A percentile compares a stretch with the other conserved stretches of the same genome.
Evolutionary conservation across 2,329 filamentous ascomycete species (phyloP).

Genomic region (Aspergillus viridinutans): DNA sequence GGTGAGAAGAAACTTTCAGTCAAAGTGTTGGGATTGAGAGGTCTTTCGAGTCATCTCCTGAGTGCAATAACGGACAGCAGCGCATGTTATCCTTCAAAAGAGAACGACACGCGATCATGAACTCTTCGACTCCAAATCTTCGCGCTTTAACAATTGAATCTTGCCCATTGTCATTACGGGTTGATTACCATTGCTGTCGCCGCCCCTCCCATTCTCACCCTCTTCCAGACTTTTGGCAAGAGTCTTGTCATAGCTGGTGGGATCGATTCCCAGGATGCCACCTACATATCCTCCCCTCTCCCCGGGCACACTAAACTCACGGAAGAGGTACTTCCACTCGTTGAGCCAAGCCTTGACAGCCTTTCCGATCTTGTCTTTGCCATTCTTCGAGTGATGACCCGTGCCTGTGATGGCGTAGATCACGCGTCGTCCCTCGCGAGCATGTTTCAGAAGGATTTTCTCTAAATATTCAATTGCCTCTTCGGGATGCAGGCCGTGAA

Average conservation of each 20-base stretch:
- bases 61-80: background rate
- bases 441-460: constrained; percentile 79
- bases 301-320: constrained; percentile 94
- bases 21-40: background rate
- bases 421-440: constrained; percentile 62
- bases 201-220: constrained; percentile 18
- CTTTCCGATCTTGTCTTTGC: constrained; percentile 97
- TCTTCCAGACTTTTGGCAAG: constrained; percentile 24
- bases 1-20: background rate
- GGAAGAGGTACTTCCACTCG: constrained; percentile 92
- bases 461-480: constrained; percentile 94
- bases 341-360: constrained; percentile 86
- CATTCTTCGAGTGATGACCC: constrained; percentile 96
- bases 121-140: constrained; percentile 33
- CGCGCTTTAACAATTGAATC: constrained; percentile 44
- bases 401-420: constrained; percentile 97
- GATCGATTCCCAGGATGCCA: constrained; percentile 62
- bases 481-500: constrained; percentile 97
- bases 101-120: constrained; percentile 13
- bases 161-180: constrained; percentile 38
- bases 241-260: constrained; percentile 53
- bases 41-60: background rate
- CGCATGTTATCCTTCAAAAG: background rate
- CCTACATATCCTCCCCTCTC: constrained; percentile 75
- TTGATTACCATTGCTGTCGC: constrained; percentile 22